A percentile compares a stretch with the other conserved stretches of the same genome.
Evolutionary conservation across 345 rosid species (phyloP).

Genomic region (Acer saccharum): DNA sequence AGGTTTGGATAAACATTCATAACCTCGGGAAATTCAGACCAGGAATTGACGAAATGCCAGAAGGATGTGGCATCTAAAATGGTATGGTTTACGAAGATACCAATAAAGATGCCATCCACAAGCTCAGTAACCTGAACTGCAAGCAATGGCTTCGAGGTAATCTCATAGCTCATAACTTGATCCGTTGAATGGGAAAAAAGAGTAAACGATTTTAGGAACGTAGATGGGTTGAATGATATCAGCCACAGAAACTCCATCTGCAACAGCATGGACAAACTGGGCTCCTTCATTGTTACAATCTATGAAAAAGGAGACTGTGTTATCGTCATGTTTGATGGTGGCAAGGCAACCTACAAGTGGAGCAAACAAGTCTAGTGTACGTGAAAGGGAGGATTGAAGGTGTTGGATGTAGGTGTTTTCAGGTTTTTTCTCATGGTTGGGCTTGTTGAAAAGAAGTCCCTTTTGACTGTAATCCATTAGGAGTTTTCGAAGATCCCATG

Average conservation of each 20-base stretch:
- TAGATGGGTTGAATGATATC: slow-evolving; percentile 25
- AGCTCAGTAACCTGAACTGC: slow-evolving; percentile 39
- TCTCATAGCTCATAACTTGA: slow-evolving; percentile 20
- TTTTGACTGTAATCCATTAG: slow-evolving; percentile 7
- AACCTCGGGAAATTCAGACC: slow-evolving; percentile 37
- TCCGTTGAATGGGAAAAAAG: slow-evolving; percentile 31
- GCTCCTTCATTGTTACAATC: slow-evolving; percentile 42
- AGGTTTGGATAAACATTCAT: background rate
- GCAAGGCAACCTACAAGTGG: slow-evolving; percentile 32
- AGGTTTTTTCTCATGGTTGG: slow-evolving; percentile 10
- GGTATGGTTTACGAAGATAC: slow-evolving; percentile 25
- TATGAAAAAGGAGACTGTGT: slow-evolving; percentile 38
- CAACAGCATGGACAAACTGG: slow-evolving; percentile 42
- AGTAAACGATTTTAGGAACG: slow-evolving; percentile 23
- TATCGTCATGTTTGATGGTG: background rate
- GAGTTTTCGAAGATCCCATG: slow-evolving; percentile 32
- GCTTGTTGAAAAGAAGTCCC: slow-evolving; percentile 26
- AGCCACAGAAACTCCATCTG: slow-evolving; percentile 26
- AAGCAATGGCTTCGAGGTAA: slow-evolving; percentile 26
- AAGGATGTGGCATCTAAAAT: slow-evolving; percentile 39
- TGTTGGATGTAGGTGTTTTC: background rate
- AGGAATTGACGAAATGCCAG: slow-evolving; percentile 42
- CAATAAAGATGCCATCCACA: slow-evolving; percentile 35
- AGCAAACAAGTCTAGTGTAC: slow-evolving; percentile 22
- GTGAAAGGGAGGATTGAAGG: slow-evolving; percentile 30